phyloP scores from a whole-genome alignment of 1,284 basidiomycete species.

The Tilletia indica region DNA sequence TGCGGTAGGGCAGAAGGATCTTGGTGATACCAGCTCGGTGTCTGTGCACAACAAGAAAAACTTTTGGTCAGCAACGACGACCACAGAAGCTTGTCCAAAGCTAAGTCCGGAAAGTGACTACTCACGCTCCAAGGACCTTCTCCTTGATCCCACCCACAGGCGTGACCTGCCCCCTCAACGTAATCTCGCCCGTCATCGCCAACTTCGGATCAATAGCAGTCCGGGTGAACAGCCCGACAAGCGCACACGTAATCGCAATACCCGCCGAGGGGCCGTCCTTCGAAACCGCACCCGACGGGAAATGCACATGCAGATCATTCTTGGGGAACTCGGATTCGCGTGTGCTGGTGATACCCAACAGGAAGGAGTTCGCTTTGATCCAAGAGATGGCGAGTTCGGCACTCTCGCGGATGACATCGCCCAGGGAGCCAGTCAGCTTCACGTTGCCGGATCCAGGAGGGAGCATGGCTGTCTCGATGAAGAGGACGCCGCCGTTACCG shows the following conservation, averaged over 20 bases:
- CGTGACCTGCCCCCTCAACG: slow-evolving; percentile 50
- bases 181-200: slow-evolving; percentile 54
- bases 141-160: slow-evolving; percentile 54
- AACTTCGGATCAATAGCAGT: slow-evolving; percentile 59
- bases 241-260: slow-evolving; percentile 79
- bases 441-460: slow-evolving; percentile 69
- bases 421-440: slow-evolving; percentile 74
- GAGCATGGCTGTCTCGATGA: slow-evolving; percentile 73
- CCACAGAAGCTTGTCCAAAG: neutral
- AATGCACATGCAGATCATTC: slow-evolving; percentile 81
- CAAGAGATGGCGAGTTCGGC: slow-evolving; percentile 72
- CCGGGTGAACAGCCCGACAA: slow-evolving; percentile 77
- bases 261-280: slow-evolving; percentile 85
- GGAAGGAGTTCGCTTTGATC: slow-evolving; percentile 74
- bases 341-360: slow-evolving; percentile 71
- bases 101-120: too few species aligned
- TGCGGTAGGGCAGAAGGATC: slow-evolving; percentile 76
- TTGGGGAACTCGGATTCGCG: slow-evolving; percentile 72
- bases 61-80: too few species aligned
- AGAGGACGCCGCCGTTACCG: slow-evolving; percentile 80
- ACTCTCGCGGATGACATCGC: slow-evolving; percentile 75
- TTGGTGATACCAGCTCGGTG: slow-evolving; percentile 76
- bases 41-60: neutral
- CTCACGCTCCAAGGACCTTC: slow-evolving; percentile 46
- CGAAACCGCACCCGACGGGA: slow-evolving; percentile 80